phyloP scores from a whole-genome alignment of 345 rosid genomes.

The Reutealis trisperma region DNA sequence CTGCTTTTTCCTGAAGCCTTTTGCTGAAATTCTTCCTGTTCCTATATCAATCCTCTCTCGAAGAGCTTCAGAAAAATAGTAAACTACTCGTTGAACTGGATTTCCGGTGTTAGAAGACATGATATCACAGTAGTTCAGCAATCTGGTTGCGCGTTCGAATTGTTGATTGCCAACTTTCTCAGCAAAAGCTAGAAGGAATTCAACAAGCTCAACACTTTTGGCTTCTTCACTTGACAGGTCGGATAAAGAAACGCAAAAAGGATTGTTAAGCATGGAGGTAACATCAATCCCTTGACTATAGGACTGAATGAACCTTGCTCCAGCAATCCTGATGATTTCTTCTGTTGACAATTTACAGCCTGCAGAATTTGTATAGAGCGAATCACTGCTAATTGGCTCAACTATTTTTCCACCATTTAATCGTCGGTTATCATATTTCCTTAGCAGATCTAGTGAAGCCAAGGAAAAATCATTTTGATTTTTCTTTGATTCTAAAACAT shows the following conservation, averaged over 20 bases:
- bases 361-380: not conserved
- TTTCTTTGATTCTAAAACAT: conserved; percentile 15
- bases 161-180: conserved; percentile 32
- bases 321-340: conserved; percentile 33
- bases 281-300: conserved; percentile 3
- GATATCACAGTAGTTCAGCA: conserved; percentile 25
- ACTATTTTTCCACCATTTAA: conserved; percentile 13
- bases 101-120: conserved; percentile 24
- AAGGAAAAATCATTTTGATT: conserved; percentile 24
- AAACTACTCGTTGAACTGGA: conserved; percentile 30
- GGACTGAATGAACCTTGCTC: conserved; percentile 29
- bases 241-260: not conserved
- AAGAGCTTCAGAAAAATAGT: conserved; percentile 24
- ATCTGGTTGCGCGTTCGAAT: conserved; percentile 20
- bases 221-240: conserved; percentile 26
- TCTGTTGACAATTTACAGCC: conserved; percentile 15
- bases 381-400: conserved; percentile 10
- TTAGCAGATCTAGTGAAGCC: conserved; percentile 14
- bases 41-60: conserved; percentile 28
- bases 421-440: not conserved
- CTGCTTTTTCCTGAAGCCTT: not conserved
- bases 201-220: conserved; percentile 30
- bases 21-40: conserved; percentile 12
- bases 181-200: conserved; percentile 33
- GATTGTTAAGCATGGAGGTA: conserved; percentile 15